Evolutionary conservation across 192 early-diverging fungal species (phyloP).

Genomic region (Neocallimastix lanati): DNA sequence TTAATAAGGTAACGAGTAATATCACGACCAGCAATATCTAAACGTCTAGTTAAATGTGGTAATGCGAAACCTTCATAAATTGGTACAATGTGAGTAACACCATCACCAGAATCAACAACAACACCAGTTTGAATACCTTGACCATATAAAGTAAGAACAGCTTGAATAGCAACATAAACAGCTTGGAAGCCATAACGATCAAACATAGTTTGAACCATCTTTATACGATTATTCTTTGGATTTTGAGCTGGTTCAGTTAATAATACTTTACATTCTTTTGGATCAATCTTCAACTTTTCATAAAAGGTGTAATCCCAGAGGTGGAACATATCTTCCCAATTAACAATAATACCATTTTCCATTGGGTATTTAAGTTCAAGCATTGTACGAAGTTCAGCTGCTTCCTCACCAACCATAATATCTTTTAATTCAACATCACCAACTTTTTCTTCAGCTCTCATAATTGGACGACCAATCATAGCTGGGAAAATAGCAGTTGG

Average conservation of each 20-base stretch:
- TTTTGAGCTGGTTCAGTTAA: slow-evolving; percentile 95
- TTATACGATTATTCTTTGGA: slow-evolving; percentile 73
- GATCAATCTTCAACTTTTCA: slow-evolving; percentile 79
- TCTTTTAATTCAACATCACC: slow-evolving; percentile 70
- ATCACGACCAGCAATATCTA: slow-evolving; percentile 91
- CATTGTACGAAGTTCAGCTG: slow-evolving; percentile 62
- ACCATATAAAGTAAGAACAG: slow-evolving; percentile 92
- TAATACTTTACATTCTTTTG: slow-evolving; percentile 74
- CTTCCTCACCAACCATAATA: slow-evolving; percentile 97
- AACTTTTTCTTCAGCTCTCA: slow-evolving; percentile 80
- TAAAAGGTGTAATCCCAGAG: slow-evolving; percentile 97
- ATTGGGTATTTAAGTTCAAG: slow-evolving; percentile 96
- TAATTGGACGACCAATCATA: slow-evolving; percentile 92
- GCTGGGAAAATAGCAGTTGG: slow-evolving; percentile 89
- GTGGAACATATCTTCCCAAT: slow-evolving; percentile 95
- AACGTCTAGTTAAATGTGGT: slow-evolving; percentile 67
- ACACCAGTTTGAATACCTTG: slow-evolving; percentile 94
- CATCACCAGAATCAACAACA: slow-evolving; percentile 96
- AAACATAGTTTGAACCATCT: slow-evolving; percentile 92
- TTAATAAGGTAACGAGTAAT: slow-evolving; percentile 96
- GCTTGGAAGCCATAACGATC: slow-evolving; percentile 89
- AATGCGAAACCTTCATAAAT: slow-evolving; percentile 92
- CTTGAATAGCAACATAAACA: slow-evolving; percentile 89
- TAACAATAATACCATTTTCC: slow-evolving; percentile 92
- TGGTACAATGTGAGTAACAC: slow-evolving; percentile 97